Base-by-base conservation (phyloP, 129 eudicot species). In the Calendula officinalis region DNA sequence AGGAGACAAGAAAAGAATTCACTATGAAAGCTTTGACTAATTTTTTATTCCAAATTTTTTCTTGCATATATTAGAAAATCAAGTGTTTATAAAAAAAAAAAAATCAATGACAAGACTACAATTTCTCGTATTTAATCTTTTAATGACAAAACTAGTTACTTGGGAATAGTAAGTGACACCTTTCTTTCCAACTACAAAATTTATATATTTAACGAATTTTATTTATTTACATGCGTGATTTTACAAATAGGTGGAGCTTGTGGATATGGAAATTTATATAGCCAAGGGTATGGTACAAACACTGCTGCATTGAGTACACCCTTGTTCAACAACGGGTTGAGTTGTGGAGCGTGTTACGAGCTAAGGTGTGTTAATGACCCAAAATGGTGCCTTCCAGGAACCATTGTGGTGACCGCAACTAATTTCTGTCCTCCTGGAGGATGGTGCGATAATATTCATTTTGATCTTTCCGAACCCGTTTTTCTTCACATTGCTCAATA, bases 351-450 rank as follows among this genome's bases (percentile, higher is more conserved):
- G 0, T 88, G 96, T 56, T 88, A 62, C 46, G 81, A 82, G 74
- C 64, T 88, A 9, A 64, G 48, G 56, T 88, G 96, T 48, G 82
- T 71, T 7, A 77, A 82, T 49, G 96, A 79, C 63, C 88, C 80
- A 10, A 67, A 77, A 60, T 84, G 82, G 82, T 84, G 96, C 48
- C 78, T 82, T 34, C 81, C 81, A 0, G 96, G 96, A 3, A 67
- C 82, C 46, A 84, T 88, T 9, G 63, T 71, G 4, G 91, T 84
- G 7, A 84, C 96, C 3, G 96, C 96, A 80, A 88, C 96, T n/a
- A 88, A 88, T 45, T 88, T 88, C 55, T 88, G 96, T 17, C 96
- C 96, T 3, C 96, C 96, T 0, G 92, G 96, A 0, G 96, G 96
- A 15, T 84, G 96, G 84, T 88, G 96, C 11, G 79, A 77, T 33